Percentiles rank a stretch among this genome's conserved stretches.
Evolutionary conservation across 1,139 yeast genomes (phyloP).

Genomic region (Saccharomyces hybrid): DNA sequence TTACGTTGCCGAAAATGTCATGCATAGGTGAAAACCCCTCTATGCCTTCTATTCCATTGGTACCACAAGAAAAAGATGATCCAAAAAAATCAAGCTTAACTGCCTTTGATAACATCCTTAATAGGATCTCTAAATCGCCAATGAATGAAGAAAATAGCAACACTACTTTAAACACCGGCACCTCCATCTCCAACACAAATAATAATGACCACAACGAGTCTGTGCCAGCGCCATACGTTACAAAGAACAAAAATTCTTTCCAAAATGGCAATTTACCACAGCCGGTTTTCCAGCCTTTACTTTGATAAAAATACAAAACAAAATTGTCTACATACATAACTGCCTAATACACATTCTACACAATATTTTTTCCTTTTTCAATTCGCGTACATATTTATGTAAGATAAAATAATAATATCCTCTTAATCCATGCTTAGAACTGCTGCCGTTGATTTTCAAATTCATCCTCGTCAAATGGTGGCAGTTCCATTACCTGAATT

Average conservation of each 20-base stretch:
- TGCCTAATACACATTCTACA: not conserved
- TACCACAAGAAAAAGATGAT: not conserved
- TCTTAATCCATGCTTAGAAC: not conserved
- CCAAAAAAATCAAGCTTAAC: constrained; percentile 9
- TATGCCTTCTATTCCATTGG: not conserved
- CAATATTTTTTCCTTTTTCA: not conserved
- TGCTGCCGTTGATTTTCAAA: constrained; percentile 2
- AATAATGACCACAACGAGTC: constrained; percentile 1
- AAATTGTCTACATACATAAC: constrained; percentile 5
- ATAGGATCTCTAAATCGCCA: constrained; percentile 16
- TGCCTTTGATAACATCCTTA: constrained; percentile 21
- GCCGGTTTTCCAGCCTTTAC: constrained; percentile 28
- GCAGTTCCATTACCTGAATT: constrained; percentile 19
- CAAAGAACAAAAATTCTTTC: constrained; percentile 16
- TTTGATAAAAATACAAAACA: constrained; percentile 2
- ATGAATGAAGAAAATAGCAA: constrained; percentile 2
- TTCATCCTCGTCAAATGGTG: constrained; percentile 19
- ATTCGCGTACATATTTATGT: not conserved
- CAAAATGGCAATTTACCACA: constrained; percentile 26
- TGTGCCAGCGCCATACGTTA: not conserved
- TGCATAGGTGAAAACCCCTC: not conserved
- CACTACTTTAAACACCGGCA: constrained; percentile 6
- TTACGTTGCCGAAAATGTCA: not conserved
- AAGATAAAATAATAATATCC: constrained; percentile 1
- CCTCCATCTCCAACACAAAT: constrained; percentile 6